phyloP scores from a whole-genome alignment of 345 rosid species.

The Arabidopsis suecica region DNA sequence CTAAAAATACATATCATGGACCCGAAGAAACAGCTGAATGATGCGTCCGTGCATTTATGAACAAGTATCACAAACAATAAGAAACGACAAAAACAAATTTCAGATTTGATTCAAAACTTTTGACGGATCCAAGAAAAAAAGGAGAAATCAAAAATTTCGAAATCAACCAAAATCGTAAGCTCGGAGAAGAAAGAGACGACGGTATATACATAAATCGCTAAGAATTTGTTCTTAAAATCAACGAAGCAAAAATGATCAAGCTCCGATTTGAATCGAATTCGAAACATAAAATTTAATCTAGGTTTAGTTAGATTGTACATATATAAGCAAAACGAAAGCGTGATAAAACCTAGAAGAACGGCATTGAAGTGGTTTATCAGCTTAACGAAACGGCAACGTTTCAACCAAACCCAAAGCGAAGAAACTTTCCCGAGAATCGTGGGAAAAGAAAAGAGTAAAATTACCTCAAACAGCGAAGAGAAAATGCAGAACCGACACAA shows the following conservation, averaged over 20 bases:
- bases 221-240: slow-evolving; percentile 8
- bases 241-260: neutral
- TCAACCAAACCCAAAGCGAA: slow-evolving; percentile 23
- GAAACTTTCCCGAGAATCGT: slow-evolving; percentile 22
- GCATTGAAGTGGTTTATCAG: neutral
- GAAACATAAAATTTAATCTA: neutral
- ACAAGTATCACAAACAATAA: slow-evolving; percentile 8
- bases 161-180: neutral
- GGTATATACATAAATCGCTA: neutral
- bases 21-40: slow-evolving; percentile 40
- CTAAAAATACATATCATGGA: slow-evolving; percentile 16
- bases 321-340: neutral
- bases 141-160: slow-evolving; percentile 1
- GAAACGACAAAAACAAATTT: slow-evolving; percentile 19
- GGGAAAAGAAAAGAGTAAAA: neutral
- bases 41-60: slow-evolving; percentile 35
- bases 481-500: slow-evolving; percentile 22
- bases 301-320: neutral
- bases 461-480: slow-evolving; percentile 31
- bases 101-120: slow-evolving; percentile 32
- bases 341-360: neutral
- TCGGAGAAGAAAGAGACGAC: neutral
- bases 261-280: slow-evolving; percentile 29
- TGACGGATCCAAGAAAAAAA: slow-evolving; percentile 18
- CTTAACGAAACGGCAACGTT: slow-evolving; percentile 14